phyloP scores from a whole-genome alignment of 2,329 filamentous ascomycete species.

The Sordariomycetes sp. region DNA sequence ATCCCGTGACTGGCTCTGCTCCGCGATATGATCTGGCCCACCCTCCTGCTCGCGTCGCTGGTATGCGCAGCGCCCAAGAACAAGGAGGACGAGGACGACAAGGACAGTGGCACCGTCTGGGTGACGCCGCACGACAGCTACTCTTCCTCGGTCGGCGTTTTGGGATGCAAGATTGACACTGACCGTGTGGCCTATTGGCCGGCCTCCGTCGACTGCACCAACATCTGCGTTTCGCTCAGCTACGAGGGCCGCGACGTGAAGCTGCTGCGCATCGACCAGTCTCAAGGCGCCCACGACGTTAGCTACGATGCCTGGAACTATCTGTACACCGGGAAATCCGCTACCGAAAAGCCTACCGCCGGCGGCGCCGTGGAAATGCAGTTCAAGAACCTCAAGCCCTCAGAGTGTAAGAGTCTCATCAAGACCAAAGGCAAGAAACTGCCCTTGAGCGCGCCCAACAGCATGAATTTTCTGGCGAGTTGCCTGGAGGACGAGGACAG shows the following conservation, averaged over 20 bases:
- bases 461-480: slow-evolving; percentile 41
- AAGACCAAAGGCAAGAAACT: slow-evolving; percentile 27
- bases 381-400: slow-evolving; percentile 31
- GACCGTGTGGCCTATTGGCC: slow-evolving; percentile 56
- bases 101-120: slow-evolving; percentile 14
- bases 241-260: slow-evolving; percentile 39
- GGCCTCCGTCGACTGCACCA: slow-evolving; percentile 40
- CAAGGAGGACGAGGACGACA: background rate
- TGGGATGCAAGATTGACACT: slow-evolving; percentile 53
- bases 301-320: slow-evolving; percentile 56
- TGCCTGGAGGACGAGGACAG: slow-evolving; percentile 28
- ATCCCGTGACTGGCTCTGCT: too few species aligned
- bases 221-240: slow-evolving; percentile 44
- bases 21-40: background rate
- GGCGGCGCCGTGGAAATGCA: slow-evolving; percentile 41
- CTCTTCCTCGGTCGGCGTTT: slow-evolving; percentile 48
- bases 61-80: background rate
- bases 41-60: background rate
- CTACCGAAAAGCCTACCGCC: slow-evolving; percentile 30
- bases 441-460: slow-evolving; percentile 37
- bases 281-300: slow-evolving; percentile 47
- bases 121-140: slow-evolving; percentile 47
- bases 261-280: slow-evolving; percentile 51
- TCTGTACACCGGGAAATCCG: slow-evolving; percentile 38
- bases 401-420: slow-evolving; percentile 38